Evolutionary conservation across 2,329 filamentous ascomycete genomes (phyloP).

Genomic region (Fusarium robinianum): DNA sequence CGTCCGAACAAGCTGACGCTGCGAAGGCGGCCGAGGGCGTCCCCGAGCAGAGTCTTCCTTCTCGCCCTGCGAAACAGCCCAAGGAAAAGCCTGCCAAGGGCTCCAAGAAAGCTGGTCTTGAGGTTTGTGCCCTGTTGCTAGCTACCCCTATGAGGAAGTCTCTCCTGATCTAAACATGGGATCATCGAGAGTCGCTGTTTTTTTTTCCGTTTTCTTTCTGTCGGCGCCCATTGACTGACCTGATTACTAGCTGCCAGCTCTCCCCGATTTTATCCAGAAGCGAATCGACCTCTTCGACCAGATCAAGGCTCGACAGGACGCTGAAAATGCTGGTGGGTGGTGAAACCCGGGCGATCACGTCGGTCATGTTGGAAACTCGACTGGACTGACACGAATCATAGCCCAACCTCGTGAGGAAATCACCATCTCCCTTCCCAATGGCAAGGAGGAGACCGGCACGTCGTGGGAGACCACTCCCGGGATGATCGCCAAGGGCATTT

Average conservation of each 20-base stretch:
- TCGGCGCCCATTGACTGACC: slow-evolving; percentile 28
- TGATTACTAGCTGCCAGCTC: slow-evolving; percentile 43
- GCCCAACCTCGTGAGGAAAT: slow-evolving; percentile 74
- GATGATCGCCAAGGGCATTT: slow-evolving; percentile 76
- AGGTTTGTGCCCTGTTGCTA: slow-evolving; percentile 40
- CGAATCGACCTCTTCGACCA: slow-evolving; percentile 87
- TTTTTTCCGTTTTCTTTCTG: not conserved
- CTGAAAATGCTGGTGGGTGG: slow-evolving; percentile 61
- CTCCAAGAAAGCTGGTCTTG: slow-evolving; percentile 64
- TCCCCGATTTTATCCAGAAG: slow-evolving; percentile 79
- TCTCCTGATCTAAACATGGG: slow-evolving; percentile 1
- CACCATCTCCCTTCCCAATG: slow-evolving; percentile 73
- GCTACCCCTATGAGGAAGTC: slow-evolving; percentile 42
- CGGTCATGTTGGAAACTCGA: slow-evolving; percentile 7
- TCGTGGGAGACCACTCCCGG: slow-evolving; percentile 91
- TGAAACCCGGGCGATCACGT: slow-evolving; percentile 7
- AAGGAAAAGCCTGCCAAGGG: slow-evolving; percentile 52
- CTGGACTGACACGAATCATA: slow-evolving; percentile 45
- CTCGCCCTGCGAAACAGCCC: slow-evolving; percentile 44
- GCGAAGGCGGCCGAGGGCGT: slow-evolving; percentile 43
- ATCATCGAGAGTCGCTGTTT: too few species aligned
- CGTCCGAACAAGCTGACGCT: slow-evolving; percentile 44
- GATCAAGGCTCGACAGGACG: slow-evolving; percentile 82
- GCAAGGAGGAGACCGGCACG: slow-evolving; percentile 71
- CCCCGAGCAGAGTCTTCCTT: slow-evolving; percentile 41